These are phyloP conservation scores for Trichoderma asperelloides DNA, from an alignment of 495 filamentous ascomycete genomes.

Conservation along the genomic window DNA sequence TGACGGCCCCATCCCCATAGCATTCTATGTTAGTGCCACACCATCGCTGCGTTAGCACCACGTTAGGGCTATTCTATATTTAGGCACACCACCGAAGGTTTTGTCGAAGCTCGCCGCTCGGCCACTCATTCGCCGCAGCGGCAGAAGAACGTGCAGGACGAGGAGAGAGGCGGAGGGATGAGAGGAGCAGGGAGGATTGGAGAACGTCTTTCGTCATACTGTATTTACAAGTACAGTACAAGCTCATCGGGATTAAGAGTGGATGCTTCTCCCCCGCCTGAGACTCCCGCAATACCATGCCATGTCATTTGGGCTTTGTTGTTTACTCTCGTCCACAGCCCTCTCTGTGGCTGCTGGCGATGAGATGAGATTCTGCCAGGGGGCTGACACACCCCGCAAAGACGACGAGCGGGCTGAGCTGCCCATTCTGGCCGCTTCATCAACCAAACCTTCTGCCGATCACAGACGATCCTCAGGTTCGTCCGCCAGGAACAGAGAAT, in stretches of 20 bases:
- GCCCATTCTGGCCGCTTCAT: background rate
- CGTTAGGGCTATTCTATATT: conserved; percentile 2
- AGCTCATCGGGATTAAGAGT: background rate
- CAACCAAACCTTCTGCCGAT: background rate
- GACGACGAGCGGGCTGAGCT: background rate
- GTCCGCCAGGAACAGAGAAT: background rate
- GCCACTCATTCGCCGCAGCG: background rate
- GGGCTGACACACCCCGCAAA: no score
- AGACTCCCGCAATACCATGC: no score
- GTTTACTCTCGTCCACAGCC: no score
- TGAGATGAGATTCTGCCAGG: background rate
- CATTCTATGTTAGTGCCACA: no score
- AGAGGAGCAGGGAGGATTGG: background rate
- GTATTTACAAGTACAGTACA: background rate
- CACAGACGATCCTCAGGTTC: background rate
- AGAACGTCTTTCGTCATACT: background rate
- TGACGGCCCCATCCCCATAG: background rate
- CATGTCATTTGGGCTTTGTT: no score
- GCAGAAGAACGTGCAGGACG: background rate
- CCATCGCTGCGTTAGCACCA: background rate
- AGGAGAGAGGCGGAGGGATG: background rate
- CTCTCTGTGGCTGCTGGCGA: background rate
- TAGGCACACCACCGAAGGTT: conserved; percentile 4
- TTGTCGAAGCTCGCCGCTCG: conserved; percentile 4
- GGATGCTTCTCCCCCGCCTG: background rate